A percentile compares a stretch with the other conserved stretches of the same genome.
Conservation (phyloP, 2,329 filamentous ascomycete genomes). For the Monosporascus sp. region DNA sequence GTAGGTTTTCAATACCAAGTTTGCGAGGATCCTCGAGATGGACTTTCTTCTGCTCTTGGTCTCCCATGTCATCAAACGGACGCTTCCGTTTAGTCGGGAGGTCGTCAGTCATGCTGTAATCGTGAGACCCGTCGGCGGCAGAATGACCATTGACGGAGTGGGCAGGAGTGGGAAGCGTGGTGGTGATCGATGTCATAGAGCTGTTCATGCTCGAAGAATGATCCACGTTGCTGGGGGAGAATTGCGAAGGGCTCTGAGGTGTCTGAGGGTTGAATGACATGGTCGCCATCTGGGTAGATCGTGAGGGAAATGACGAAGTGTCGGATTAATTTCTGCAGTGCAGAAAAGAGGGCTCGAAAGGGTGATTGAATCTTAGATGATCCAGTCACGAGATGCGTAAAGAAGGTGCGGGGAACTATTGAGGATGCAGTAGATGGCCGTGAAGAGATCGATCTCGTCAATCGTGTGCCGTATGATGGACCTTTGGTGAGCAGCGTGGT, state of each 20-base stretch:
- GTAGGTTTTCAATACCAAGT: constrained; percentile 59
- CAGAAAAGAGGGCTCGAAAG: not conserved
- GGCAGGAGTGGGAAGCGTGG: constrained; percentile 56
- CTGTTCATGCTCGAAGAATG: constrained; percentile 44
- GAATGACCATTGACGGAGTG: constrained; percentile 57
- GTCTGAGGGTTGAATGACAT: constrained; percentile 66
- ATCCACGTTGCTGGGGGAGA: constrained; percentile 51
- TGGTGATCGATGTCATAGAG: constrained; percentile 46
- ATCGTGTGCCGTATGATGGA: not conserved
- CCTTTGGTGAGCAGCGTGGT: not conserved
- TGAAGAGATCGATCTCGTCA: not conserved
- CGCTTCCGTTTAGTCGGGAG: constrained; percentile 60
- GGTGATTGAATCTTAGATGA: not conserved
- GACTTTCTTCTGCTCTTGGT: constrained; percentile 56
- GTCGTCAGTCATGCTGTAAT: constrained; percentile 43
- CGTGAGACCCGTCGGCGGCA: constrained; percentile 39
- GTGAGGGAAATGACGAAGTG: constrained; percentile 9
- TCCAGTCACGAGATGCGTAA: not conserved
- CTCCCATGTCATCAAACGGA: constrained; percentile 48
- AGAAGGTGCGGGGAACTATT: not conserved
- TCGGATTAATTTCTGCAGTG: not conserved
- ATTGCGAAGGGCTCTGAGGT: constrained; percentile 61
- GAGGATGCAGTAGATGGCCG: not conserved
- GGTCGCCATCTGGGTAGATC: constrained; percentile 32
- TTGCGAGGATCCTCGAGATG: constrained; percentile 54